Conservation (phyloP, 2,329 filamentous ascomycete species). For the Hortaea sp. region DNA sequence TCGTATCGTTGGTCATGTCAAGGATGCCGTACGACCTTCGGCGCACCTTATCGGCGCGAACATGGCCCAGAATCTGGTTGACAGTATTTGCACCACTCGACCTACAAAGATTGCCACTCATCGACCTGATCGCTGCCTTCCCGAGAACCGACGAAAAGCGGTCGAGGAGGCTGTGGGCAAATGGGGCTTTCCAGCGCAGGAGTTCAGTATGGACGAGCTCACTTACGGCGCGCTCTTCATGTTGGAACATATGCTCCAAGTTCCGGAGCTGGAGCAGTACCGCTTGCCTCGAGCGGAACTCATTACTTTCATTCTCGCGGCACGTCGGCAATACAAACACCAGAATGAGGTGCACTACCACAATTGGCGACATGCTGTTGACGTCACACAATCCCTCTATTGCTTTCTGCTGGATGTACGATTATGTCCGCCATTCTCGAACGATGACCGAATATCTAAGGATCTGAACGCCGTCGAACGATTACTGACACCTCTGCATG, state of each 20-base stretch:
- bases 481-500: constrained; percentile 77
- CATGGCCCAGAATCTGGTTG: constrained; percentile 23
- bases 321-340: constrained; percentile 86
- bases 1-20: constrained; percentile 22
- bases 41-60: constrained; percentile 17
- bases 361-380: constrained; percentile 95
- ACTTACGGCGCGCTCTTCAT: constrained; percentile 77
- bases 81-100: constrained; percentile 14
- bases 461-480: constrained; percentile 53
- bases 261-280: constrained; percentile 68
- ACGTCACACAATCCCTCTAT: constrained; percentile 89
- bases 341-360: constrained; percentile 53
- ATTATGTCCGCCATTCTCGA: constrained; percentile 52
- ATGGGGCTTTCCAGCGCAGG: constrained; percentile 86
- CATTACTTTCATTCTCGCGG: constrained; percentile 75
- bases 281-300: constrained; percentile 44
- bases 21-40: constrained; percentile 17
- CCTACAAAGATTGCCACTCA: constrained; percentile 13
- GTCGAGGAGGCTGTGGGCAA: constrained; percentile 61
- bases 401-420: constrained; percentile 66
- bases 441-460: constrained; percentile 21
- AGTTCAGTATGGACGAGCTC: constrained; percentile 82
- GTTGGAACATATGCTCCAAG: constrained; percentile 74
- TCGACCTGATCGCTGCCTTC: constrained; percentile 54
- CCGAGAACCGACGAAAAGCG: constrained; percentile 45